Evolutionary conservation across 2,329 filamentous ascomycete genomes (phyloP), one percentile per base, ranked within the genome.

Genomic region (Lachnellula suecica): DNA sequence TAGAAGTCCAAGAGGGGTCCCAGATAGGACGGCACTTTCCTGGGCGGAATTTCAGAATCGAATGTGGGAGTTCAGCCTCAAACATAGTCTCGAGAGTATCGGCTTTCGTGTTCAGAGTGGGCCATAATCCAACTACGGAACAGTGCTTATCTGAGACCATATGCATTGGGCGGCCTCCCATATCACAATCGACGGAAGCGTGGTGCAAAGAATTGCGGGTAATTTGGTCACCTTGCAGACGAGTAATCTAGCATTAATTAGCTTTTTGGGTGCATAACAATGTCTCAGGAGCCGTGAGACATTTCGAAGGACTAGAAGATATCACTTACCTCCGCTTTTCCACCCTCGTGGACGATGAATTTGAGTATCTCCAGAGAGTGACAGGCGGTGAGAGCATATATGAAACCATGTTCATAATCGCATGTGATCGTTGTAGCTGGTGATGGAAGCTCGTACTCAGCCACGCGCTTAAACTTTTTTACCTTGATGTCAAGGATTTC

Each of bases 361-460:
- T 77, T 78, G 53, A 85, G 70, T 2, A 85, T 68, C 53, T 82
- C 70, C 2, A 86, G 62, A 2, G 83, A 86, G 58, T 85, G 78
- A 13, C 68, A 65, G 3, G 65, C 67, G 1, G 82, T 85, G 44
- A 84, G 66, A 0, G 74, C 82, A 48, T 65, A 67, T 35, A 79
- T 70, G 7, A 81, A 69, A 47, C 74, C 77, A 38, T n/a, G n/a
- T n/a, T n/a, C n/a, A n/a, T 73, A 71, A 31, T 77, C 70, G 13
- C 82, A 71, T 20, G 70, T 66, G 47, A 85, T 68, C 38, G 73
- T 72, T 0, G 72, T 75, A 3, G 79, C 82, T 1, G 77, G 72
- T 1, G 83, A 85, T 27, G 75, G 74, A 4, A 87, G 68, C 13
- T 73, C 66, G 52, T 77, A 75, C 25, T 70, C 66, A 38, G 75